Evolutionary conservation across 2,329 filamentous ascomycete species (phyloP), one percentile per base, ranked within the genome.

Genomic region (Thielaviopsis punctulata): DNA sequence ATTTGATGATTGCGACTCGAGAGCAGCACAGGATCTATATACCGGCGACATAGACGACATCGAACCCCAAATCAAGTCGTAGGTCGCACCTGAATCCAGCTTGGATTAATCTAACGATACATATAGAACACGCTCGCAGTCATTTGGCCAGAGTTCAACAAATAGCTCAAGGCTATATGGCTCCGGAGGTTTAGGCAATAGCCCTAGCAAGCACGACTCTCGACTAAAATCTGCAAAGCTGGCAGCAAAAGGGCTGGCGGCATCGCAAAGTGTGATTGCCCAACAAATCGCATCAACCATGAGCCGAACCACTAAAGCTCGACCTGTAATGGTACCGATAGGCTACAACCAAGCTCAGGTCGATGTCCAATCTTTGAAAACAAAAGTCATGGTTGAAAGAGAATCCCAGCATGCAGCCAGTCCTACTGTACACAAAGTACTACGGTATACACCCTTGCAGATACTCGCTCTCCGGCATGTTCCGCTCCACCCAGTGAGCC

Each of bases 1-100:
- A 1, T 63, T 66, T 19, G 45, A 65, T 2, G 64, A 66, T 41
- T 59, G 59, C 1, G 64, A 66, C 44, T 61, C 62, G 5, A 55
- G 54, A 4, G 56, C 52, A 4, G 63, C 63, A 25, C 54, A 55
- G 7, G 59, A 56, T 22, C 56, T 64, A 4, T 4, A 15, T 1
- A 19, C 8, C 5, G 36, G 36, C 12, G 36, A 19, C 36, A 15
- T 5, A 19, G 9, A 41, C 1, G 10, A 27, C n/a, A 5, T 41
- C n/a, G 6, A 3, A 3, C 10, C 30, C 30, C 30, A 15, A 36
- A 36, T 36, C 25, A n/a, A n/a, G n/a, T n/a, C n/a, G n/a, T n/a
- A n/a, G n/a, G n/a, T n/a, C n/a, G n/a, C n/a, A n/a, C n/a, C n/a
- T n/a, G n/a, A n/a, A n/a, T n/a, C n/a, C n/a, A n/a, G n/a, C n/a